A percentile compares a stretch with the other conserved stretches of the same genome.
phyloP scores from a whole-genome alignment of 768 basidiomycete species.

The Agaricus subrufescens region DNA sequence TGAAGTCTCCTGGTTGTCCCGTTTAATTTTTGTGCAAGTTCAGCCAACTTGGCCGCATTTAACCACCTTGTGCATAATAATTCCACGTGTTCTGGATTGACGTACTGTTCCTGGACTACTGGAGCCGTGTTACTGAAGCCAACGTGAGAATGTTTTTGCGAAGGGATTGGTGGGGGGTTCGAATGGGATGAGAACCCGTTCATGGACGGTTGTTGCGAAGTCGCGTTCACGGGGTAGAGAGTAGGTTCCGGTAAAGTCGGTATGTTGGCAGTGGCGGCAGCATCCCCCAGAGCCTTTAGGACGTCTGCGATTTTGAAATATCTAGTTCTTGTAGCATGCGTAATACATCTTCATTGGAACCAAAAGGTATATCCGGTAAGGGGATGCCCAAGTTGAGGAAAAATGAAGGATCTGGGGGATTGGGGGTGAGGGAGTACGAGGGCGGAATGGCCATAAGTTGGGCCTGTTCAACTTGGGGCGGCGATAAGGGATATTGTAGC shows the following conservation, averaged over 20 bases:
- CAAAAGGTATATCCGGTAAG: conserved; percentile 35
- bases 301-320: conserved; percentile 65
- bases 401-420: conserved; percentile 11
- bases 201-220: conserved; percentile 25
- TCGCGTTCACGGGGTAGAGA: conserved; percentile 17
- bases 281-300: conserved; percentile 60
- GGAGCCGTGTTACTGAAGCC: not conserved
- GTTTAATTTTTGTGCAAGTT: conserved; percentile 48
- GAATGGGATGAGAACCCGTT: conserved; percentile 38
- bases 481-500: conserved; percentile 1
- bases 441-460: conserved; percentile 25
- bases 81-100: conserved; percentile 54
- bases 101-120: conserved; percentile 28
- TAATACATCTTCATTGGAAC: conserved; percentile 70
- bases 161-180: conserved; percentile 24
- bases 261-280: conserved; percentile 38
- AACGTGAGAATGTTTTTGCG: not conserved
- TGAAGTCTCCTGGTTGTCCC: no score
- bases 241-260: conserved; percentile 21
- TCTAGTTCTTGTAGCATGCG: conserved; percentile 72
- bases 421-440: conserved; percentile 13
- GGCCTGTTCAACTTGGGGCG: conserved; percentile 10
- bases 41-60: conserved; percentile 59
- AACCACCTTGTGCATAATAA: conserved; percentile 80
- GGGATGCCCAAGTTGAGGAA: conserved; percentile 16